Base-by-base conservation (phyloP, 1,284 basidiomycete genomes). In the Phylloboletellus chloephorus region DNA sequence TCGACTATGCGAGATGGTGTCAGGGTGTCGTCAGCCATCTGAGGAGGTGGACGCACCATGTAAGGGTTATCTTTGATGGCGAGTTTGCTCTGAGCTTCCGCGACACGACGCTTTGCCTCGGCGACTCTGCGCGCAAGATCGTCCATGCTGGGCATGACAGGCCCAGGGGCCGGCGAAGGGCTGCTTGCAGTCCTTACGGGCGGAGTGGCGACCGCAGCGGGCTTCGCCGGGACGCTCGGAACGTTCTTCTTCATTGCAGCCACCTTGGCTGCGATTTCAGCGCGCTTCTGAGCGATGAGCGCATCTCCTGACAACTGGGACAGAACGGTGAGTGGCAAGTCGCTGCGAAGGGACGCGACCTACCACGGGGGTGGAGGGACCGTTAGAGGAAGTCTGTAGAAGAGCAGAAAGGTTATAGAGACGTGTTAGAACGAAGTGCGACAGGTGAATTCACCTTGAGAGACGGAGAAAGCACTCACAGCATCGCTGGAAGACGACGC, bases 181-280 rank as follows among this genome's bases (percentile, higher is more conserved):
- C 67, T 69, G 17, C n/a, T n/a, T n/a, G 64, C 51, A 2, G 60
- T 46, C 13, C 63, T 57, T 37, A 61, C 55, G 2, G 71, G 57
- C 13, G 62, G 52, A 1, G 60, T 54, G 22, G 53, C 28, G 2
- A 48, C 34, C n/a, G 52, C 39, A 11, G 52, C 41, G 1, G 57
- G 44, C 17, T 62, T 53, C 1, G 51, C 30, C 1, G 57, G 42
- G 1, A 51, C 31, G 7, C 63, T 64, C 25, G 68, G 49, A 1
- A 70, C 60, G 8, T 68, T 66, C 32, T 67, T 75, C 59, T 79
- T 83, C 71, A 92, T 82, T 5, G 78, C 78, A 9, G 88, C 88
- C 41, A 89, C 76, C 60, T 88, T 88, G 9, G 89, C 88, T 15
- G 84, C 76, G 43, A 94, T 80, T 64, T 91, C 88, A 8, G 89